Evolutionary conservation across 441 rosid species (phyloP).

Genomic region (Populus hybrid): DNA sequence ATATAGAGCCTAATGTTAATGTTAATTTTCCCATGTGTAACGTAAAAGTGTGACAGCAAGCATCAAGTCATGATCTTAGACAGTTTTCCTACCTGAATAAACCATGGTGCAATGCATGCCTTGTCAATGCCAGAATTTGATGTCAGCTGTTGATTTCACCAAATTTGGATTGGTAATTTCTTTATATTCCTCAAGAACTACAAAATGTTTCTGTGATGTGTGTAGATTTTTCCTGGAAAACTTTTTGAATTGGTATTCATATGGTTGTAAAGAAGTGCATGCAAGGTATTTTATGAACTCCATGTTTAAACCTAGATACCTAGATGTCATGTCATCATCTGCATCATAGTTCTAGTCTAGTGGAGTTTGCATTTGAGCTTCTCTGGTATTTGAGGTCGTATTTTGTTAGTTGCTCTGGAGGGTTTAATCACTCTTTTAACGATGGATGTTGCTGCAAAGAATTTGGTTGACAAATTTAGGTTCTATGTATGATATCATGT

Average conservation of each 20-base stretch:
- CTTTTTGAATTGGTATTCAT: not conserved
- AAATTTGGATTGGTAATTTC: not conserved
- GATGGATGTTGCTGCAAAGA: not conserved
- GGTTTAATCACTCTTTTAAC: not conserved
- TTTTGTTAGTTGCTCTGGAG: not conserved
- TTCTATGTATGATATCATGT: not conserved
- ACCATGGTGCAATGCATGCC: conserved; percentile 8
- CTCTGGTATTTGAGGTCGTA: not conserved
- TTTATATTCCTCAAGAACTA: not conserved
- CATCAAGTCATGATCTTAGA: conserved; percentile 11
- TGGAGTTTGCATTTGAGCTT: not conserved
- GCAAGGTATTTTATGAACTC: too few species aligned
- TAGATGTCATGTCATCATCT: too few species aligned
- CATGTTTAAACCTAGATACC: too few species aligned
- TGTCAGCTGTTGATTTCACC: not conserved
- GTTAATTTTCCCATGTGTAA: conserved; percentile 8
- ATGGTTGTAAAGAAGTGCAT: too few species aligned
- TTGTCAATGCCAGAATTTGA: conserved; percentile 1
- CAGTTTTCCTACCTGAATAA: conserved; percentile 15
- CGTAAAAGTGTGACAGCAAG: conserved; percentile 13
- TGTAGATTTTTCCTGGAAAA: not conserved
- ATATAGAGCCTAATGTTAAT: conserved; percentile 7
- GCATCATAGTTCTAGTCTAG: too few species aligned
- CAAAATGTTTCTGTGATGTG: not conserved
- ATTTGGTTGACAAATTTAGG: not conserved